phyloP scores from a whole-genome alignment of 495 filamentous ascomycete species.

The Filosporella fistucella region DNA sequence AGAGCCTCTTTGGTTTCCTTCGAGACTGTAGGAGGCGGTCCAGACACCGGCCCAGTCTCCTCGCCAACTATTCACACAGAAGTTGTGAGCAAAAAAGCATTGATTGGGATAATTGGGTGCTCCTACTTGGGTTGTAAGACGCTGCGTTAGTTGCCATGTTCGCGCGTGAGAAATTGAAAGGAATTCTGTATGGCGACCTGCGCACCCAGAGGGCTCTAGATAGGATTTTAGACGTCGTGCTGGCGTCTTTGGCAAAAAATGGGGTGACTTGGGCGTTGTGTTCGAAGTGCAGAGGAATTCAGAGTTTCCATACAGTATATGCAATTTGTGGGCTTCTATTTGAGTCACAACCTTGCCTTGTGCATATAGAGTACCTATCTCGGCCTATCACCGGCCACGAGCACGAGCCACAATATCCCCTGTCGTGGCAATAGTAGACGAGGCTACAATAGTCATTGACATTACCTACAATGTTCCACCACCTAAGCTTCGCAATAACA shows the following conservation, averaged over 20 bases:
- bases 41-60: constrained; percentile 43
- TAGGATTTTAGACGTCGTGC: constrained; percentile 33
- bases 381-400: too few relatives aligned
- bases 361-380: too few relatives aligned
- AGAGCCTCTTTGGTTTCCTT: constrained; percentile 42
- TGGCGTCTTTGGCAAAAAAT: constrained; percentile 24
- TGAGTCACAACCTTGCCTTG: too few relatives aligned
- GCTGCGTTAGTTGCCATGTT: constrained; percentile 58
- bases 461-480: too few relatives aligned
- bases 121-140: constrained; percentile 49
- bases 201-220: constrained; percentile 32
- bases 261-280: too few relatives aligned
- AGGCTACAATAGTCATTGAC: too few relatives aligned
- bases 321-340: too few relatives aligned
- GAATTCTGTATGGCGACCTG: constrained; percentile 30
- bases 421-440: too few relatives aligned
- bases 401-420: too few relatives aligned
- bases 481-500: too few relatives aligned
- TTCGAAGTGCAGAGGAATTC: too few relatives aligned
- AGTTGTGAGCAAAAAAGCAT: constrained; percentile 6
- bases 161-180: constrained; percentile 27
- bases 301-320: too few relatives aligned
- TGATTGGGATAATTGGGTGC: constrained; percentile 6
- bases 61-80: constrained; percentile 40
- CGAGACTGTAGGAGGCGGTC: constrained; percentile 41